phyloP scores from a whole-genome alignment of 805 yeast species.

The Priceomyces medius region DNA sequence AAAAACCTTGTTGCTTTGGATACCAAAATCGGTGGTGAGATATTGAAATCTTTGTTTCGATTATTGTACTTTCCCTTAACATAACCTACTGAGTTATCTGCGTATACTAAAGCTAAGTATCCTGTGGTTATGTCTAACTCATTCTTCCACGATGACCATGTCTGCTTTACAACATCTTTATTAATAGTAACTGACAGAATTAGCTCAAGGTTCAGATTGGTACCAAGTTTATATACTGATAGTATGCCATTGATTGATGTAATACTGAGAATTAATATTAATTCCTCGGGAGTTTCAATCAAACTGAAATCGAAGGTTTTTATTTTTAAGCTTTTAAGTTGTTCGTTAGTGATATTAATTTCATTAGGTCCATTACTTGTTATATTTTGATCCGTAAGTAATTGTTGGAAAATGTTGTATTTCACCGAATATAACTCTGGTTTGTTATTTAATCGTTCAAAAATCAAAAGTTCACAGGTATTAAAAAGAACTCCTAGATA shows the following conservation, averaged over 20 bases:
- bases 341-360: slow-evolving; percentile 18
- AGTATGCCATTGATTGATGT: slow-evolving; percentile 4
- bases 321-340: slow-evolving; percentile 23
- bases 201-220: not conserved
- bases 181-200: not conserved
- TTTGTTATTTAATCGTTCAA: slow-evolving; percentile 25
- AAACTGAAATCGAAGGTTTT: slow-evolving; percentile 26
- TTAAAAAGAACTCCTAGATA: slow-evolving; percentile 34
- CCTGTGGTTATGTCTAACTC: slow-evolving; percentile 1
- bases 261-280: slow-evolving; percentile 6
- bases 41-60: not conserved
- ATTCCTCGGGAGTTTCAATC: not conserved
- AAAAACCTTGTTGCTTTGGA: slow-evolving; percentile 8
- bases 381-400: slow-evolving; percentile 22
- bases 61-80: slow-evolving; percentile 2
- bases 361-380: slow-evolving; percentile 17
- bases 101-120: slow-evolving; percentile 5
- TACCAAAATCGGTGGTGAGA: not conserved
- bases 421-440: slow-evolving; percentile 23
- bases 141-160: slow-evolving; percentile 14
- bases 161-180: slow-evolving; percentile 7
- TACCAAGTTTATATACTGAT: slow-evolving; percentile 2
- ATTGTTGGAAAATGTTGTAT: slow-evolving; percentile 25
- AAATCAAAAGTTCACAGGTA: slow-evolving; percentile 36
- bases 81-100: slow-evolving; percentile 6